Evolutionary conservation across 345 rosid species (phyloP).

Genomic region (Pugionium dolabratum): DNA sequence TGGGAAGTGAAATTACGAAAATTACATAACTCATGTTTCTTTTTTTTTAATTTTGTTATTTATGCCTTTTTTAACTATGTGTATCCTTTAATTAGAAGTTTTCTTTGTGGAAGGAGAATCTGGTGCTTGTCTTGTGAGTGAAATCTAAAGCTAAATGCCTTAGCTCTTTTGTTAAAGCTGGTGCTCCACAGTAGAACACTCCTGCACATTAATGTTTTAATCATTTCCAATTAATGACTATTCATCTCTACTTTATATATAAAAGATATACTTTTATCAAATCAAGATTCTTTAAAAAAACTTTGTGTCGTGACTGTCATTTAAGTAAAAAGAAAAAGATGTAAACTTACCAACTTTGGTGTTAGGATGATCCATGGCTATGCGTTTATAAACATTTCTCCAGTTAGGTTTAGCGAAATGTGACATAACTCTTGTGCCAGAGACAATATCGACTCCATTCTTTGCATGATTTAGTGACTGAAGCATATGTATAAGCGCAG

Average conservation of each 20-base stretch:
- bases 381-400: constrained; percentile 65
- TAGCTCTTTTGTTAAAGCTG: constrained; percentile 67
- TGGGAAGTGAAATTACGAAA: constrained; percentile 29
- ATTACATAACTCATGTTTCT: constrained; percentile 21
- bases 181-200: constrained; percentile 78
- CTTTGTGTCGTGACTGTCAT: no score
- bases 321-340: neutral
- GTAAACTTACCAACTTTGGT: constrained; percentile 63
- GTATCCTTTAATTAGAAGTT: constrained; percentile 48
- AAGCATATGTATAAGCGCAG: constrained; percentile 78
- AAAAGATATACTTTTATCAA: neutral
- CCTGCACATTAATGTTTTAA: constrained; percentile 47
- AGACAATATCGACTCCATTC: constrained; percentile 72
- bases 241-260: neutral
- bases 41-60: neutral
- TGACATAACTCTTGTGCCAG: constrained; percentile 77
- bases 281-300: neutral
- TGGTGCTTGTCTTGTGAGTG: constrained; percentile 71
- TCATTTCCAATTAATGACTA: neutral
- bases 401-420: constrained; percentile 83
- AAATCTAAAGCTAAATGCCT: constrained; percentile 70
- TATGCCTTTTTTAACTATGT: constrained; percentile 5
- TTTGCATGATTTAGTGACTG: constrained; percentile 75
- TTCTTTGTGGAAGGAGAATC: constrained; percentile 77
- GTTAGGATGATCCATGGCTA: constrained; percentile 62